Base-by-base conservation (phyloP, 73 alveolate species). In the Uronychia setigera region DNA sequence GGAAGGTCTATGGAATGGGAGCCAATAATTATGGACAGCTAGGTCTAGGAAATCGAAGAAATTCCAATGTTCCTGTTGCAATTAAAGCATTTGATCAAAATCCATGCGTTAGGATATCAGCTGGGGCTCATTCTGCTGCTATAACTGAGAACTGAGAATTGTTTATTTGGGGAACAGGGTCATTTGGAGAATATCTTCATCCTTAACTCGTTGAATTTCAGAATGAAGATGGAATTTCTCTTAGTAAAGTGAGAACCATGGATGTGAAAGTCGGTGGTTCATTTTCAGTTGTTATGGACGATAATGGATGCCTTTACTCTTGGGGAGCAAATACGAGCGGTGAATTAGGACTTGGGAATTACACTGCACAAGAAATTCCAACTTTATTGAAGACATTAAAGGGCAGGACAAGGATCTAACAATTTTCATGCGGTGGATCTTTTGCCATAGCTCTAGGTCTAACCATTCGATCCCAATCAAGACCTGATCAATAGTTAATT, bases 101-200 rank as follows among this genome's bases (percentile, higher is more conserved):
- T 29, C 78, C 34, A 13, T 33, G 90, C 27, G 80, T 74, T 0
- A 84, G 83, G 78, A 86, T 97, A 14, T 84, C 98, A 0, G 97
- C 99, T 76, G 99, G 99, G 26, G 87, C 93, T 75, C 99, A 97
- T 86, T 78, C 98, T 58, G 94, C 94, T 35, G 97, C 96, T 19
- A 81, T 97, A 27, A 88, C 95, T 26, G 86, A 77, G 30, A 93
- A 95, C 32, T 98, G 99, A 25, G 93, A 86, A 32, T 93, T 94
- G 27, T 95, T 84, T 87, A 86, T 97, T 27, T 97, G 99, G 99
- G 99, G 99, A 0, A 80, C 91, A 59, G 93, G 91, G 31, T 92
- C 93, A 32, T 96, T 85, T 59, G 95, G 95, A 35, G 90, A 89
- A 35, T 78, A 87, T 28, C 67, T 46, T 19, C 19, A 11, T 46